These are phyloP conservation scores for Poronia punctata DNA, from an alignment of 495 filamentous ascomycete species.

Conservation along the genomic window DNA sequence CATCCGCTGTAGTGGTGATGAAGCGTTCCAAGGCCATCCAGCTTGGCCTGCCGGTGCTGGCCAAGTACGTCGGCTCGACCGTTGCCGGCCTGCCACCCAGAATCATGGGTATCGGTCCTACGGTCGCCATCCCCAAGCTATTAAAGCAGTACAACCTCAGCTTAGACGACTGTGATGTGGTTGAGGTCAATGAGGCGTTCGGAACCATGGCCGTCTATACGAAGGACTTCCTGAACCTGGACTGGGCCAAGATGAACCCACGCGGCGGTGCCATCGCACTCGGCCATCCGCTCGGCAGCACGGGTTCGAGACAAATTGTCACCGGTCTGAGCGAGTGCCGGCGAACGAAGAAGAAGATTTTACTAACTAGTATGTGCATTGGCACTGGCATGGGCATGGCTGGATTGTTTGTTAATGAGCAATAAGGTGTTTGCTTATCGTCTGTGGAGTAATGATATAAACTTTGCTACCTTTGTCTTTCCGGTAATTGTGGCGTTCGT, in stretches of 20 bases:
- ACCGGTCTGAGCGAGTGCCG: conserved; percentile 78
- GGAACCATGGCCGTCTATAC: conserved; percentile 97
- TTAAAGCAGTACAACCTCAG: conserved; percentile 69
- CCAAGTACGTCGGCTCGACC: conserved; percentile 89
- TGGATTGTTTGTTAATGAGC: conserved; percentile 76
- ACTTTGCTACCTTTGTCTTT: no score
- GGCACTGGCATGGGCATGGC: conserved; percentile 80
- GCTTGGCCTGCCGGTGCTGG: conserved; percentile 85
- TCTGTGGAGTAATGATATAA: no score
- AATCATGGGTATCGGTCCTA: conserved; percentile 96
- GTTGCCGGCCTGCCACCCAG: conserved; percentile 83
- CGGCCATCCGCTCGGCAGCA: conserved; percentile 76
- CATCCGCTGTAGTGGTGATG: conserved; percentile 88
- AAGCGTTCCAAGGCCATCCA: conserved; percentile 81
- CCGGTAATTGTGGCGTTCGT: no score
- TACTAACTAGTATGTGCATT: conserved; percentile 85
- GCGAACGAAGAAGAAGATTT: conserved; percentile 71
- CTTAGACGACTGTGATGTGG: conserved; percentile 79
- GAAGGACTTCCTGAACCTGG: conserved; percentile 65
- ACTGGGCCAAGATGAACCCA: conserved; percentile 82
- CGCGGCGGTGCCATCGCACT: conserved; percentile 73
- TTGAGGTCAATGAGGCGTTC: conserved; percentile 97
- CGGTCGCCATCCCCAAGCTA: conserved; percentile 91
- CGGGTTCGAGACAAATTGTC: conserved; percentile 72
- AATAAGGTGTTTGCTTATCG: conserved; percentile 29